A percentile compares a stretch with the other conserved stretches of the same genome.
phyloP scores from a whole-genome alignment of 2,329 filamentous ascomycete genomes.

The Lizonia empirigonia region DNA sequence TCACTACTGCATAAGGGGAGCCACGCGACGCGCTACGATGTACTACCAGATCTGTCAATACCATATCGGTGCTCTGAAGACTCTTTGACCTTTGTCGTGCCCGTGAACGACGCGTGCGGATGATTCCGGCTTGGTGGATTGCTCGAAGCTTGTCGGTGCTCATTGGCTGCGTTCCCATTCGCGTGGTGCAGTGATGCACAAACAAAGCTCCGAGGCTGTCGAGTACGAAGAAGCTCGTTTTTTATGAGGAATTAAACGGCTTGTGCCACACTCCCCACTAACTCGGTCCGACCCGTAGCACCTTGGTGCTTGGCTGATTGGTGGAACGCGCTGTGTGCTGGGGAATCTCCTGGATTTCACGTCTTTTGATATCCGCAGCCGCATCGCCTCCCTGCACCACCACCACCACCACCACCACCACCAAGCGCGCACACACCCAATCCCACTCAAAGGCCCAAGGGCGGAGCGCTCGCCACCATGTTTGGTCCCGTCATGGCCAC shows the following conservation, averaged over 20 bases:
- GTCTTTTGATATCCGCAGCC: background rate
- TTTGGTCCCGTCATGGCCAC: conserved; percentile 40
- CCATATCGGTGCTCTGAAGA: conserved; percentile 8
- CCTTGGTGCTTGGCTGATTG: conserved; percentile 6
- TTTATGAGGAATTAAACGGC: no score
- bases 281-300: conserved; percentile 19
- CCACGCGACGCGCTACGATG: conserved; percentile 13
- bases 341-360: conserved; percentile 1
- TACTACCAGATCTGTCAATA: conserved; percentile 21
- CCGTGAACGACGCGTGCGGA: background rate
- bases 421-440: background rate
- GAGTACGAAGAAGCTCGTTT: no score
- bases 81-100: background rate
- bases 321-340: conserved; percentile 4
- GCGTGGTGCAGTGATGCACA: conserved; percentile 2
- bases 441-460: conserved; percentile 1
- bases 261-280: no score
- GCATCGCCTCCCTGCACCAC: conserved; percentile 2
- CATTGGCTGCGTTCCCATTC: conserved; percentile 7
- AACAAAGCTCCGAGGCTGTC: conserved; percentile 16
- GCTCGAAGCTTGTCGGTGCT: conserved; percentile 5
- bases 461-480: conserved; percentile 27
- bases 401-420: background rate
- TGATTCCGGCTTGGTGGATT: background rate
- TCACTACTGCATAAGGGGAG: conserved; percentile 10